Evolutionary conservation across 495 filamentous ascomycete species (phyloP).

Genomic region (Trichocladium antarcticum): DNA sequence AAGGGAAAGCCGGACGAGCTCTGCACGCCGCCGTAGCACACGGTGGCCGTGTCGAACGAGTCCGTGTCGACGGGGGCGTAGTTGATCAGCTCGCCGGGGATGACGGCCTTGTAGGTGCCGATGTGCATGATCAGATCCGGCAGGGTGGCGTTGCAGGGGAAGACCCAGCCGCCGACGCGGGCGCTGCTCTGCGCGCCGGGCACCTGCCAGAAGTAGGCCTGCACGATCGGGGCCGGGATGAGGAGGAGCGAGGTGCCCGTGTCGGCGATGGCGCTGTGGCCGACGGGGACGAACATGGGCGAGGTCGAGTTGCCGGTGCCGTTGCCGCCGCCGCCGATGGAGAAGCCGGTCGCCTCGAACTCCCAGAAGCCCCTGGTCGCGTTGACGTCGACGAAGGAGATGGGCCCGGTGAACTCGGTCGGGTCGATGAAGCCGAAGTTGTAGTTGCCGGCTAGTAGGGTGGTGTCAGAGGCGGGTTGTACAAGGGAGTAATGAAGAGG

Average conservation of each 20-base stretch:
- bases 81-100: slow-evolving; percentile 52
- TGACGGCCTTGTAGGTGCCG: slow-evolving; percentile 41
- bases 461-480: not conserved
- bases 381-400: slow-evolving; percentile 53
- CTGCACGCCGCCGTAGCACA: slow-evolving; percentile 61
- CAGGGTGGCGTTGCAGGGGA: slow-evolving; percentile 28
- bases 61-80: slow-evolving; percentile 41
- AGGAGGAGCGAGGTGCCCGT: slow-evolving; percentile 66
- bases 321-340: slow-evolving; percentile 30
- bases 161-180: slow-evolving; percentile 41
- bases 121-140: slow-evolving; percentile 47
- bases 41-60: slow-evolving; percentile 28
- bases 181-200: slow-evolving; percentile 39
- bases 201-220: slow-evolving; percentile 58
- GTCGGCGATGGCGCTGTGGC: slow-evolving; percentile 43
- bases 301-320: slow-evolving; percentile 32
- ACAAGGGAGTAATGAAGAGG: slow-evolving; percentile 2
- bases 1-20: slow-evolving; percentile 49
- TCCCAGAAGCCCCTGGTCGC: slow-evolving; percentile 59
- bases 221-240: slow-evolving; percentile 46
- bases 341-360: slow-evolving; percentile 53
- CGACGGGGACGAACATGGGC: slow-evolving; percentile 50
- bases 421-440: slow-evolving; percentile 28
- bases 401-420: slow-evolving; percentile 45
- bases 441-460: slow-evolving; percentile 23